A percentile compares a stretch with the other conserved stretches of the same genome.
Evolutionary conservation across 495 filamentous ascomycete species (phyloP).

Genomic region (Beverwykella pulmonaria): DNA sequence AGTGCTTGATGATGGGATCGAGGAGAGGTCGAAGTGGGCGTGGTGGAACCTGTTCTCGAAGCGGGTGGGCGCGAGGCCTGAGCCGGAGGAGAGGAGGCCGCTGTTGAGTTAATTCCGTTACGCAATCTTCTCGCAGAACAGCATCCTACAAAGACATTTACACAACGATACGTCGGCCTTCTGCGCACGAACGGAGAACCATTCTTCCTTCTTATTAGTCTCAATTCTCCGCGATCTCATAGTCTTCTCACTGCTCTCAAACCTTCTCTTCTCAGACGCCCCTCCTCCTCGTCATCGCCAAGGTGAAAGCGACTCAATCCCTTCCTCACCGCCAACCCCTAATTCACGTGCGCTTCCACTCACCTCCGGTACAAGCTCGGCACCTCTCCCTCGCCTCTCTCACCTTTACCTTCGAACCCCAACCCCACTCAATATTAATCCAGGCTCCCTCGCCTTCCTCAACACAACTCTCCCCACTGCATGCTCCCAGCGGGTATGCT

Average conservation of each 20-base stretch:
- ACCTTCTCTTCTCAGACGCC: not conserved
- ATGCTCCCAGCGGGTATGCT: not conserved
- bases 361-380: not conserved
- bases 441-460: not conserved
- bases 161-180: no score
- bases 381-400: not conserved
- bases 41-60: constrained; percentile 11
- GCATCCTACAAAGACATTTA: not conserved
- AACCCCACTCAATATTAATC: not conserved
- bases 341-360: not conserved
- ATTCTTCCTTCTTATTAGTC: not conserved
- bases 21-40: constrained; percentile 19
- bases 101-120: constrained; percentile 1
- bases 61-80: not conserved
- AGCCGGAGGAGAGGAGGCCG: constrained; percentile 4
- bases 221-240: not conserved
- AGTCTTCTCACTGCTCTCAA: not conserved
- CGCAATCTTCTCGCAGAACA: no score
- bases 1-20: constrained; percentile 21
- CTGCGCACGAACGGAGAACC: no score
- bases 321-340: not conserved
- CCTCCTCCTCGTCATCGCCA: not conserved
- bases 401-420: not conserved
- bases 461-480: not conserved
- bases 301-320: not conserved